phyloP scores from a whole-genome alignment of 495 filamentous ascomycete species.

The Daldinia grandis region DNA sequence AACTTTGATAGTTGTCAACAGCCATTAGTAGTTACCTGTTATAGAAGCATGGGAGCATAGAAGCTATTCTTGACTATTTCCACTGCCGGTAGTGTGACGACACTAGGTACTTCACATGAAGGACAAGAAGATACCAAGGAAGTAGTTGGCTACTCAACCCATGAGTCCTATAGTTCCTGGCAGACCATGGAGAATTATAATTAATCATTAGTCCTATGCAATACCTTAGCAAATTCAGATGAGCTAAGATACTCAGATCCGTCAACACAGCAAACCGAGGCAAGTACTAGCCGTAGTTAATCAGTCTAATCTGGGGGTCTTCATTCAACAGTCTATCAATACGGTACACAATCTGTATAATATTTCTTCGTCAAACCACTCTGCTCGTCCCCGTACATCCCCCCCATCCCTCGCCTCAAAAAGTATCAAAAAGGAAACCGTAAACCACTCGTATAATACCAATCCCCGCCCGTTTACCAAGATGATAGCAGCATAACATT shows the following conservation, averaged over 20 bases:
- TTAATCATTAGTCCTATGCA: no score
- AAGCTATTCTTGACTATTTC: background rate
- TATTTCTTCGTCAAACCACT: background rate
- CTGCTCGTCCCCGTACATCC: background rate
- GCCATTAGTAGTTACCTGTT: background rate
- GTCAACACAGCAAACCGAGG: background rate
- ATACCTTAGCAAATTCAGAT: background rate
- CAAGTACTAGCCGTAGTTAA: slow-evolving; percentile 1
- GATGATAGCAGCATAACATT: slow-evolving; percentile 12
- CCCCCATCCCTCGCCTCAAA: background rate
- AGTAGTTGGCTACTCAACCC: no score
- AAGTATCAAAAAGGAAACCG: background rate
- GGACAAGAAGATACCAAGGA: no score
- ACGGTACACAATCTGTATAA: slow-evolving; percentile 35
- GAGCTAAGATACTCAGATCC: background rate
- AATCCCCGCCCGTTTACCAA: slow-evolving; percentile 1
- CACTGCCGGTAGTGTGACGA: background rate
- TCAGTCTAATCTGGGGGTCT: slow-evolving; percentile 17
- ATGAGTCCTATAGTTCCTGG: no score
- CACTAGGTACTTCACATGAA: background rate
- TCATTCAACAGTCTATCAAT: slow-evolving; percentile 30
- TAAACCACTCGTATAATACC: slow-evolving; percentile 1
- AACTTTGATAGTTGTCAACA: background rate
- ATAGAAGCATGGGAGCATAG: background rate
- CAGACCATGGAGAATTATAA: no score